phyloP scores from a whole-genome alignment of 2,329 filamentous ascomycete genomes.

The Hortaea sp. region DNA sequence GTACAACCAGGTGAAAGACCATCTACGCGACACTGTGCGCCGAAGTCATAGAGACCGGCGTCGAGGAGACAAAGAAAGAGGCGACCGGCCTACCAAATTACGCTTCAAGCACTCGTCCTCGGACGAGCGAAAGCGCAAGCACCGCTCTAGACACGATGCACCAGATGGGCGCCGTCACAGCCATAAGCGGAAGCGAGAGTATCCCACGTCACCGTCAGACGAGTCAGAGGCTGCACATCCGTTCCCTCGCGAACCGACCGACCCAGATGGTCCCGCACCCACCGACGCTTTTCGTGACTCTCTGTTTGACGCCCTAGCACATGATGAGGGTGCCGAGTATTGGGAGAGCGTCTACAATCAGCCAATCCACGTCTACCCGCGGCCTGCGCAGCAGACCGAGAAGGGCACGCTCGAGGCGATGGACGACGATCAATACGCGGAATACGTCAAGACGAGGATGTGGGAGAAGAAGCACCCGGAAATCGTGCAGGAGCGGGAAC shows the following conservation, averaged over 20 bases:
- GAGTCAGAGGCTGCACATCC: conserved; percentile 17
- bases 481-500: conserved; percentile 63
- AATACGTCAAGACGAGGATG: conserved; percentile 79
- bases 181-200: conserved; percentile 4
- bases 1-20: conserved; percentile 16
- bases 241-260: conserved; percentile 22
- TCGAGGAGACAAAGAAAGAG: not conserved
- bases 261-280: conserved; percentile 5
- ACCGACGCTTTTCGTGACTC: conserved; percentile 73
- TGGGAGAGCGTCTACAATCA: conserved; percentile 97
- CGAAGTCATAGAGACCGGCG: conserved; percentile 2
- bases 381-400: conserved; percentile 46
- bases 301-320: conserved; percentile 90
- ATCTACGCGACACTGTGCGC: conserved; percentile 6
- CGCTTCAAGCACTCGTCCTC: conserved; percentile 21
- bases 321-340: conserved; percentile 87
- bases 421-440: conserved; percentile 85
- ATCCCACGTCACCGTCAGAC: conserved; percentile 1
- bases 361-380: conserved; percentile 76
- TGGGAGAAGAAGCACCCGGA: conserved; percentile 91
- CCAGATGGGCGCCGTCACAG: conserved; percentile 5
- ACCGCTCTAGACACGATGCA: conserved; percentile 11
- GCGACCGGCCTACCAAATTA: conserved; percentile 13
- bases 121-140: conserved; percentile 14
- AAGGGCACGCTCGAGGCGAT: conserved; percentile 63